A percentile compares a stretch with the other conserved stretches of the same genome.
Evolutionary conservation across 441 rosid genomes (phyloP).

Genomic region (Gossypium laxum): DNA sequence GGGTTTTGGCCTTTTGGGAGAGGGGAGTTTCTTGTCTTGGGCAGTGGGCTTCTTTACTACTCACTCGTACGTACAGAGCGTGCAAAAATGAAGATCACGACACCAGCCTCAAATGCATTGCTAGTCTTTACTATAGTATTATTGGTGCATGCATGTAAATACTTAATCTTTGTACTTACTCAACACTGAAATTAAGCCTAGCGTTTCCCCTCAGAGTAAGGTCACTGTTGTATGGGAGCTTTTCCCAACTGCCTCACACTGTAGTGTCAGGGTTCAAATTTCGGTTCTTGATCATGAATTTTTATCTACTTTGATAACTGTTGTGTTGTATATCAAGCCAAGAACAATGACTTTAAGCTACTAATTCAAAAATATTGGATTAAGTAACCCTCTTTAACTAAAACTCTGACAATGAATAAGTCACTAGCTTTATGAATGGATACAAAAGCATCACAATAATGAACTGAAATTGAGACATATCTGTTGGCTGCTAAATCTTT

Average conservation of each 20-base stretch:
- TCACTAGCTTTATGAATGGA: neutral
- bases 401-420: neutral
- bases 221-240: neutral
- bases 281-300: neutral
- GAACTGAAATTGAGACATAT: neutral
- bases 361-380: neutral
- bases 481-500: conserved; percentile 6
- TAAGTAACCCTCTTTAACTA: too few species aligned
- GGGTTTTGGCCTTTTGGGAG: neutral
- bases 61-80: conserved; percentile 8
- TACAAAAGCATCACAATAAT: neutral
- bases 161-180: neutral
- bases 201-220: neutral
- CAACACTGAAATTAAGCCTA: neutral
- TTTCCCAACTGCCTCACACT: neutral
- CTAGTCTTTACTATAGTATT: neutral
- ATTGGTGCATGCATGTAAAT: neutral
- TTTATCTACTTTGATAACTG: neutral
- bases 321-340: neutral
- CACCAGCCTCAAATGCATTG: neutral
- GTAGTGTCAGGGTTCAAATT: neutral
- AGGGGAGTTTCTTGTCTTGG: conserved; percentile 3
- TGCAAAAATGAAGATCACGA: neutral
- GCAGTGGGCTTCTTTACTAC: neutral
- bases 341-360: neutral